Base-by-base conservation (phyloP, 2,329 filamentous ascomycete species). In the Daldinia eschscholtzii region DNA sequence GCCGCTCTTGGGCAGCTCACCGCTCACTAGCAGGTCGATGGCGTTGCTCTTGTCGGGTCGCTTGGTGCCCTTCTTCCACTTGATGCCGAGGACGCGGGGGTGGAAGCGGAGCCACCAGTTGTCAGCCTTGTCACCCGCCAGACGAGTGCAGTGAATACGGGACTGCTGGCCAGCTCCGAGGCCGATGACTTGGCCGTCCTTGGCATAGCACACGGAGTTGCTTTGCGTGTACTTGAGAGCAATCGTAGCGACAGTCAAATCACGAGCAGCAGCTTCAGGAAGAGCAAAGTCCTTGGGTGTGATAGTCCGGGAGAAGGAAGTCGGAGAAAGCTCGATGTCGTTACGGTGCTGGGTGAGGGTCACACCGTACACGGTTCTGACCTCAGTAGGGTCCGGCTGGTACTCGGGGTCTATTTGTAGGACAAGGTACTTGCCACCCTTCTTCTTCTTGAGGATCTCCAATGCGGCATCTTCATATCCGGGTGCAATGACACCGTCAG, bases 81-180 rank as follows among this genome's bases (percentile, higher is more conserved):
- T 93, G 80, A 99, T 91, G 78, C 85, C 87, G 57, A 98, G 87
- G 12, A 96, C 93, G 60, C 93, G 91, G 75, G 93, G 91, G 85
- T 98, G 93, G 89, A 98, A 98, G 77, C 96, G 92, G 87, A 99
- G 92, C 96, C 95, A 99, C 95, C 95, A 98, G 87, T 97, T 98
- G 83, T 99, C 96, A 56, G 94, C 93, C 87, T 99, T 99, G 86
- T 98, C 95, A 68, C 96, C 96, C 10, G 96, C 96, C 58, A 99
- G 89, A 73, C 96, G 92, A 46, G 96, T 99, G 89, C 96, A 99
- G 87, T 99, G 96, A 76, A 99, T 99, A 75, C 96, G 92, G 70
- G 93, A 97, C 84, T 99, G 96, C 83, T 99, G 96, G 68, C 96
- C 96, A 62, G 96, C 96, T 73, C 96, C 96, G 63, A 99, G 90